Evolutionary conservation across 352 stramenopile genomes (phyloP), one percentile per base, ranked within the genome.

Genomic region (Globisporangium iwayamae): DNA sequence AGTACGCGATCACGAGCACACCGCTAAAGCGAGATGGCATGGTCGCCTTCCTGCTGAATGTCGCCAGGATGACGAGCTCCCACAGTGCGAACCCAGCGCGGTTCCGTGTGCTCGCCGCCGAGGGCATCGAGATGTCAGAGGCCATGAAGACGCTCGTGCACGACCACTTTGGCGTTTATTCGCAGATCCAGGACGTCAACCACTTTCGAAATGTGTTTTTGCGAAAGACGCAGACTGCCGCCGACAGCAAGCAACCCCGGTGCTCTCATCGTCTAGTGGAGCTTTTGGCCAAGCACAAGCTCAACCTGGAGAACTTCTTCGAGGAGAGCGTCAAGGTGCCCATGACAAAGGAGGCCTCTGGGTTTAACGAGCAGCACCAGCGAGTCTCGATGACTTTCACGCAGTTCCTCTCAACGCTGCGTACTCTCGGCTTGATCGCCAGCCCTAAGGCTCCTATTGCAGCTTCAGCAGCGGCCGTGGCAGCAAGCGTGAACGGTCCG

Each of bases 131-230:
- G 43, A 69, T 87, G 56, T 90, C 80, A 9, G 71, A 83, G 41
- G 69, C 80, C 10, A 68, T 89, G 48, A 75, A 72, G 18, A 65
- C 61, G 16, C 75, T 91, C 10, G 62, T 90, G 41, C 64, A 61
- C 45, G 77, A 90, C 53, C 78, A 90, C 53, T 69, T 91, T 16
- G 58, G 68, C 4, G 71, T 76, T 30, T 90, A 85, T 63, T 78
- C 80, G 3, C 78, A 87, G 59, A 70, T 91, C 39, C 80, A 90
- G 36, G 80, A 91, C 38, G 65, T 78, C 3, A 67, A 75, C 54
- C 80, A 91, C 51, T 91, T 91, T 38, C 77, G 78, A 6, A 43
- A 60, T n/a, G 36, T 89, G 1, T 91, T 91, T 34, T 63, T 90
- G 6, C 34, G 60, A 3, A 75, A 72, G 18, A 16, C 45, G 20